Conservation (phyloP, 495 filamentous ascomycete genomes). For the Lichina pygmaea region DNA sequence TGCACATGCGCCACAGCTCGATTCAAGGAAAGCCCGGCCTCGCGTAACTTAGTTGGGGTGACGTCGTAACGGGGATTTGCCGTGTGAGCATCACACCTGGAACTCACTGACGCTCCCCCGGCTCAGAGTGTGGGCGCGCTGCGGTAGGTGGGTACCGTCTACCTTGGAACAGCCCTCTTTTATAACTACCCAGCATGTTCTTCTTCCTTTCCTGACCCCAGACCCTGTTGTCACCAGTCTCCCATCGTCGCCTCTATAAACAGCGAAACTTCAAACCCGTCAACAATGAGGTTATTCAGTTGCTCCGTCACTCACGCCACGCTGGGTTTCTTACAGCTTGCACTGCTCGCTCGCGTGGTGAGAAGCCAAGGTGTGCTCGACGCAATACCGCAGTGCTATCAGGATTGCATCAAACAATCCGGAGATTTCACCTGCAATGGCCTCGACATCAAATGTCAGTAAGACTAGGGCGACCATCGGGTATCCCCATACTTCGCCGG, state of each 20-base stretch:
- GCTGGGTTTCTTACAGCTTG: background rate
- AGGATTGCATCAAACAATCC: background rate
- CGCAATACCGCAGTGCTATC: background rate
- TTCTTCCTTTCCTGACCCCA: no score
- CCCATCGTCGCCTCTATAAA: background rate
- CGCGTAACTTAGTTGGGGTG: no score
- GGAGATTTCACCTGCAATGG: slow-evolving; percentile 1
- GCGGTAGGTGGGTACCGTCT: no score
- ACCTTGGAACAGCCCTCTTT: no score
- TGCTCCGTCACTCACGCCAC: background rate
- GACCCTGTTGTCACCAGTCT: background rate
- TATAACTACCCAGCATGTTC: no score
- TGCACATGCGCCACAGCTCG: no score
- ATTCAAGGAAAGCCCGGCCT: no score
- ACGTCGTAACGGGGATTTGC: no score
- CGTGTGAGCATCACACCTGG: no score
- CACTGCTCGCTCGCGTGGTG: background rate
- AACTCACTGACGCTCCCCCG: no score
- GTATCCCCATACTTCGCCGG: background rate
- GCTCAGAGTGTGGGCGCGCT: no score
- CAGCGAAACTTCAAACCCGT: background rate
- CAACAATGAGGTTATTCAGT: background rate
- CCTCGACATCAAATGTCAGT: background rate
- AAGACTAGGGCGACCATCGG: background rate
- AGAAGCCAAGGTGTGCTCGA: background rate